phyloP scores from a whole-genome alignment of 441 rosid species.

The Bruguiera hainesii region DNA sequence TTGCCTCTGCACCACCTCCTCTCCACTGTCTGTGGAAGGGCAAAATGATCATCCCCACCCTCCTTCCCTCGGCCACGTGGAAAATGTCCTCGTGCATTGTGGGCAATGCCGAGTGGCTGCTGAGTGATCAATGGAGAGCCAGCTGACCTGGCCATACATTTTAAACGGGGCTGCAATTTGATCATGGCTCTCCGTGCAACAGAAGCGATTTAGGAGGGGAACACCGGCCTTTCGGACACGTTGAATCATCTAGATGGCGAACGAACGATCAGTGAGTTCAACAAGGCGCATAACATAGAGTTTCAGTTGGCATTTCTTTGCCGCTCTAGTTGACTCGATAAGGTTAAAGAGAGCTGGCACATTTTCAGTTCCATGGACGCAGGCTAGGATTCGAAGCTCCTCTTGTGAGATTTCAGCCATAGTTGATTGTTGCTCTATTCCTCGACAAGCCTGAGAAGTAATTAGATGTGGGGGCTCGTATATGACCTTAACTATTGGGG shows the following conservation, averaged over 20 bases:
- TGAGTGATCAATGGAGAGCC: conserved; percentile 27
- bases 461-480: conserved; percentile 28
- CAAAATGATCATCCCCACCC: conserved; percentile 35
- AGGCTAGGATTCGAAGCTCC: conserved; percentile 37
- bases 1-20: conserved; percentile 17
- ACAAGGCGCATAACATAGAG: conserved; percentile 39
- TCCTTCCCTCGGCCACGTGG: conserved; percentile 39
- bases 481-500: conserved; percentile 42
- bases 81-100: conserved; percentile 49
- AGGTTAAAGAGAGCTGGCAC: conserved; percentile 35
- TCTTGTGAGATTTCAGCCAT: conserved; percentile 7
- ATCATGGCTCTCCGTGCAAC: conserved; percentile 20
- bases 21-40: conserved; percentile 38
- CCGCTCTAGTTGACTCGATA: conserved; percentile 23
- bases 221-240: conserved; percentile 39
- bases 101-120: conserved; percentile 36
- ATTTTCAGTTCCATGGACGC: conserved; percentile 31
- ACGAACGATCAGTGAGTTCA: conserved; percentile 37
- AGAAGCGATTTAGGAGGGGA: conserved; percentile 28
- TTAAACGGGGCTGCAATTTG: conserved; percentile 29
- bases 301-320: conserved; percentile 22
- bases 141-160: conserved; percentile 24
- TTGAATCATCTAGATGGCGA: conserved; percentile 47
- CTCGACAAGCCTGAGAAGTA: not conserved
- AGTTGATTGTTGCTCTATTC: not conserved